Percentiles rank a stretch among this genome's conserved stretches.
phyloP scores from a whole-genome alignment of 2,329 filamentous ascomycete genomes.

The Elsinoe necatrix region DNA sequence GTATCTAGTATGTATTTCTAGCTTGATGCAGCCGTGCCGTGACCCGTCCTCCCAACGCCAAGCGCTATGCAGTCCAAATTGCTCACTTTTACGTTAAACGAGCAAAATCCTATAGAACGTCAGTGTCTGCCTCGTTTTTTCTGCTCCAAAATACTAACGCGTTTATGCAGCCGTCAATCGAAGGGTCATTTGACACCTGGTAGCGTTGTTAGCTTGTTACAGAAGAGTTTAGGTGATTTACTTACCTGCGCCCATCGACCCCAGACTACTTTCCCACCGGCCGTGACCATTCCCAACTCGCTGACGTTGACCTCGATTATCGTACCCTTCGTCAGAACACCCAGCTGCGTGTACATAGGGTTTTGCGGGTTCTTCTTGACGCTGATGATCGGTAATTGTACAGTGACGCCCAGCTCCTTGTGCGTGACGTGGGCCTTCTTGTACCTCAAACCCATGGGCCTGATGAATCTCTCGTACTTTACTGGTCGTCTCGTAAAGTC shows the following conservation, averaged over 20 bases:
- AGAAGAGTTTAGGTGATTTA: too few relatives aligned
- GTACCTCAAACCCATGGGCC: conserved; percentile 65
- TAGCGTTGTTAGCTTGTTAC: neutral
- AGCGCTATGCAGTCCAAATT: conserved; percentile 18
- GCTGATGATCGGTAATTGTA: conserved; percentile 59
- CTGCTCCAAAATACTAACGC: neutral
- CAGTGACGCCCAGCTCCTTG: conserved; percentile 75
- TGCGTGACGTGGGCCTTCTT: conserved; percentile 61
- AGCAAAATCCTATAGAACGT: conserved; percentile 24
- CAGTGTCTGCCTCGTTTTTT: conserved; percentile 37
- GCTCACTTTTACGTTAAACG: conserved; percentile 15
- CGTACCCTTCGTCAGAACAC: conserved; percentile 78
- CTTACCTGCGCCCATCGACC: conserved; percentile 67
- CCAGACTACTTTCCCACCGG: conserved; percentile 89
- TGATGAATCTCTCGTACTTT: conserved; percentile 63
- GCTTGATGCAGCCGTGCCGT: neutral
- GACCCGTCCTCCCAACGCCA: conserved; percentile 7
- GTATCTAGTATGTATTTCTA: neutral
- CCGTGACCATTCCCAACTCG: conserved; percentile 83
- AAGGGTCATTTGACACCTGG: neutral
- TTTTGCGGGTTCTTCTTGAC: conserved; percentile 84
- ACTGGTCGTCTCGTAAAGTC: conserved; percentile 86
- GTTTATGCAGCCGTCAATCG: neutral
- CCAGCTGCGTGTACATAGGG: conserved; percentile 84
- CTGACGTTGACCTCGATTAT: conserved; percentile 88